Evolutionary conservation across 257 asterid genomes (phyloP).

Genomic region (Solanum chmielewskii): DNA sequence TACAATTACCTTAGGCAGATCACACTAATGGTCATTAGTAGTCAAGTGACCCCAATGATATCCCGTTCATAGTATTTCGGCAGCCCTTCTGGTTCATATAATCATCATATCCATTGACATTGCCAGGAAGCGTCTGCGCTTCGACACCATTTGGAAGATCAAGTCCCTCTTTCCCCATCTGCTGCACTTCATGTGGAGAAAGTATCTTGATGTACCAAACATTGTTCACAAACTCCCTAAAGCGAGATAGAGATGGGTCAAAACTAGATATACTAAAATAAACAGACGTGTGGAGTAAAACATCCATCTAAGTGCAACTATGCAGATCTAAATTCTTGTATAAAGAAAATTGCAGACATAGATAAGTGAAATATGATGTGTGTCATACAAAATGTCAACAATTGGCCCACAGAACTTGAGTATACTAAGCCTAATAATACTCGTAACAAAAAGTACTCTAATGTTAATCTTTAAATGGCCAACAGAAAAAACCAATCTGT

Average conservation of each 20-base stretch:
- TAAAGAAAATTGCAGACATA: not conserved
- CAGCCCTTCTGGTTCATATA: slow-evolving; percentile 40
- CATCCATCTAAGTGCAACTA: not conserved
- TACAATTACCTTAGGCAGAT: slow-evolving; percentile 9
- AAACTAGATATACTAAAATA: not conserved
- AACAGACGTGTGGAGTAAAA: not conserved
- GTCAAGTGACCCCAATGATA: slow-evolving; percentile 63
- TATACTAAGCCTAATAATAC: not conserved
- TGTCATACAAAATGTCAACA: not conserved
- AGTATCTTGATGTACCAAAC: slow-evolving; percentile 90
- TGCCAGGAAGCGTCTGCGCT: slow-evolving; percentile 26
- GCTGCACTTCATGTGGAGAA: slow-evolving; percentile 87
- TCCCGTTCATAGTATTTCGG: slow-evolving; percentile 41
- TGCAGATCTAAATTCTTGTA: not conserved
- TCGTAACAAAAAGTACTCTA: not conserved
- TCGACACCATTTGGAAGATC: slow-evolving; percentile 47
- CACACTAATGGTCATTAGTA: slow-evolving; percentile 20
- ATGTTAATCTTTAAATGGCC: not conserved
- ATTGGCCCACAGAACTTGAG: not conserved
- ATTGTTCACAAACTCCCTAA: slow-evolving; percentile 79
- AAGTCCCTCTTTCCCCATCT: slow-evolving; percentile 80
- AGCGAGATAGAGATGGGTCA: not conserved
- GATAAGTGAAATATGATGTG: not conserved
- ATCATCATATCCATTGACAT: slow-evolving; percentile 36
- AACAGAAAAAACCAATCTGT: not conserved